phyloP scores from a whole-genome alignment of 306 rosid species.

The Cucumis cinereus region DNA sequence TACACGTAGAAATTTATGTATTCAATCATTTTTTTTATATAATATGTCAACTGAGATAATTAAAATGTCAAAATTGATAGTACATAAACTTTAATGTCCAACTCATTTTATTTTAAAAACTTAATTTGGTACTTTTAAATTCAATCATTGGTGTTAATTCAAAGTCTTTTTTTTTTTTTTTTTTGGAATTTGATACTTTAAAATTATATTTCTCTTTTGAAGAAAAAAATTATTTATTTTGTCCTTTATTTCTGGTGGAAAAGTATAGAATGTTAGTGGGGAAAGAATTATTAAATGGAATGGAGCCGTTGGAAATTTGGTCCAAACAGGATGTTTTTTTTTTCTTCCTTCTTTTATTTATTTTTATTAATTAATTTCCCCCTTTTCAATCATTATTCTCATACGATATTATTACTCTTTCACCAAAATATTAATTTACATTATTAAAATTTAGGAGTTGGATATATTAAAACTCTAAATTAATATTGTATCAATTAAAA shows the following conservation, averaged over 20 bases:
- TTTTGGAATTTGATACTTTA: neutral
- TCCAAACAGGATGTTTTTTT: neutral
- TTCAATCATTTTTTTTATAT: too few species aligned
- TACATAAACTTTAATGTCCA: too few species aligned
- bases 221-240: neutral
- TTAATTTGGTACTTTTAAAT: too few species aligned
- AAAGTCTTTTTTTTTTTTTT: too few species aligned
- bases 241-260: neutral
- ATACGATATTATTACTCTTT: neutral
- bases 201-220: neutral
- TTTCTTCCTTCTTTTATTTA: neutral
- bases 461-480: too few species aligned
- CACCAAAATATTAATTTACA: neutral
- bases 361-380: neutral
- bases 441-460: too few species aligned
- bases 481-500: too few species aligned
- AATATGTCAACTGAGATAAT: too few species aligned
- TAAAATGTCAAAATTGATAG: too few species aligned
- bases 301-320: neutral
- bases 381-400: neutral
- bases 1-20: too few species aligned
- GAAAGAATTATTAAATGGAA: neutral
- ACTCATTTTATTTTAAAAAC: too few species aligned
- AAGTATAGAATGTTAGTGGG: neutral
- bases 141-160: too few species aligned